A percentile compares a stretch with the other conserved stretches of the same genome.
Evolutionary conservation across 192 early-diverging fungal genomes (phyloP).

Genomic region (Mortierella hygrophila): DNA sequence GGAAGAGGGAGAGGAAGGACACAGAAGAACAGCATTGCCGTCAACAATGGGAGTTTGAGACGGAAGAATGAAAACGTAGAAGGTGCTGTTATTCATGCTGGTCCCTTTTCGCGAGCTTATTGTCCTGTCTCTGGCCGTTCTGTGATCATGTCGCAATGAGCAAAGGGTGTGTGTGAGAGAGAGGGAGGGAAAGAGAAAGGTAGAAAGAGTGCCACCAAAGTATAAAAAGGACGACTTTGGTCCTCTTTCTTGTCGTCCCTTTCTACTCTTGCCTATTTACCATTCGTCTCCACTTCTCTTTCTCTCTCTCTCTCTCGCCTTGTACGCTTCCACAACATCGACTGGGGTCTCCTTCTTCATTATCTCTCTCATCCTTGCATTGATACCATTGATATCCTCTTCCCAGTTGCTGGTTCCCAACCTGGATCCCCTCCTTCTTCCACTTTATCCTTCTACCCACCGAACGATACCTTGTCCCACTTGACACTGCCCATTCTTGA

Average conservation of each 20-base stretch:
- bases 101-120: too few relatives aligned
- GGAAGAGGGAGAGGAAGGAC: too few relatives aligned
- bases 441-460: neutral
- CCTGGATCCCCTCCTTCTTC: neutral
- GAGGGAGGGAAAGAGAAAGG: too few relatives aligned
- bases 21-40: too few relatives aligned
- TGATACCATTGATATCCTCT: neutral
- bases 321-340: neutral
- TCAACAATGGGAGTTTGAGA: too few relatives aligned
- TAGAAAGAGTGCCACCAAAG: neutral
- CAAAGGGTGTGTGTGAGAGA: too few relatives aligned
- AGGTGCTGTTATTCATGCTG: too few relatives aligned
- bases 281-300: neutral
- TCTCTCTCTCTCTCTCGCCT: neutral
- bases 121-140: too few relatives aligned
- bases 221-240: neutral
- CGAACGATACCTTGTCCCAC: neutral
- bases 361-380: neutral
- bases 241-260: neutral
- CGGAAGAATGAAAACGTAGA: too few relatives aligned
- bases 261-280: neutral
- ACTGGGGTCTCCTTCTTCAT: neutral
- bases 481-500: neutral
- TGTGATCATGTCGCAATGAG: too few relatives aligned
- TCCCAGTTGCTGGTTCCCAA: conserved; percentile 9